These are phyloP conservation scores for Lecanoromycetidae sp. DNA, from an alignment of 2,329 filamentous ascomycete genomes.

Conservation along the genomic window DNA sequence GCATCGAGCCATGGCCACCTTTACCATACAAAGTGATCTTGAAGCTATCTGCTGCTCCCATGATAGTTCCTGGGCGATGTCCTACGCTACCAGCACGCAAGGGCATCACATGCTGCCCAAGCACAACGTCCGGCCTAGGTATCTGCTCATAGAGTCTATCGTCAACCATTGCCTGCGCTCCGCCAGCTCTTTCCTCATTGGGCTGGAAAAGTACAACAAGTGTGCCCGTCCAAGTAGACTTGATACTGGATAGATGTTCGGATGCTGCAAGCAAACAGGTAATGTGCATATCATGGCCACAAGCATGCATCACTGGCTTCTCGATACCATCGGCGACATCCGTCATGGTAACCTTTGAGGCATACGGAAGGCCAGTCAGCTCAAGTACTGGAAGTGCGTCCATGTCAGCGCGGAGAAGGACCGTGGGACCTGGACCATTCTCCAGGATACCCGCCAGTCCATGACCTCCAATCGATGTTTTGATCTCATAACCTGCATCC, in stretches of 20 bases:
- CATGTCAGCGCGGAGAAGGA: slow-evolving; percentile 51
- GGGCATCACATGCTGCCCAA: slow-evolving; percentile 47
- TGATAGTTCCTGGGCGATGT: slow-evolving; percentile 29
- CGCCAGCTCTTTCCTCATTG: slow-evolving; percentile 47
- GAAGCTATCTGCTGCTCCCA: slow-evolving; percentile 34
- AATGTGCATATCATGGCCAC: slow-evolving; percentile 57
- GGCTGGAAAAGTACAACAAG: slow-evolving; percentile 52
- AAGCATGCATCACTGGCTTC: slow-evolving; percentile 55
- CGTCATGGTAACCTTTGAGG: slow-evolving; percentile 32
- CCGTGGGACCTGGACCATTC: slow-evolving; percentile 30
- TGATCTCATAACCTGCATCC: slow-evolving; percentile 24
- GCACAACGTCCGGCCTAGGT: slow-evolving; percentile 42
- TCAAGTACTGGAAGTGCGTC: slow-evolving; percentile 45
- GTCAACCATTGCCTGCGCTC: slow-evolving; percentile 48
- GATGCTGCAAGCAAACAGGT: slow-evolving; percentile 45
- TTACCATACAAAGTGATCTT: slow-evolving; percentile 46
- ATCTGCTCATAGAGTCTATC: slow-evolving; percentile 44
- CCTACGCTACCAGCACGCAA: slow-evolving; percentile 31
- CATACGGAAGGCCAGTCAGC: slow-evolving; percentile 36
- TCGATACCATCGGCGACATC: slow-evolving; percentile 39
- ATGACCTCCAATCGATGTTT: slow-evolving; percentile 35
- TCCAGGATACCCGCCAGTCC: slow-evolving; percentile 33
- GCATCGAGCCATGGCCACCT: slow-evolving; percentile 46
- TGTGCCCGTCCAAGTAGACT: slow-evolving; percentile 45
- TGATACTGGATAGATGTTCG: slow-evolving; percentile 34